phyloP scores from a whole-genome alignment of 306 rosid genomes.

The Lotus japonicus region DNA sequence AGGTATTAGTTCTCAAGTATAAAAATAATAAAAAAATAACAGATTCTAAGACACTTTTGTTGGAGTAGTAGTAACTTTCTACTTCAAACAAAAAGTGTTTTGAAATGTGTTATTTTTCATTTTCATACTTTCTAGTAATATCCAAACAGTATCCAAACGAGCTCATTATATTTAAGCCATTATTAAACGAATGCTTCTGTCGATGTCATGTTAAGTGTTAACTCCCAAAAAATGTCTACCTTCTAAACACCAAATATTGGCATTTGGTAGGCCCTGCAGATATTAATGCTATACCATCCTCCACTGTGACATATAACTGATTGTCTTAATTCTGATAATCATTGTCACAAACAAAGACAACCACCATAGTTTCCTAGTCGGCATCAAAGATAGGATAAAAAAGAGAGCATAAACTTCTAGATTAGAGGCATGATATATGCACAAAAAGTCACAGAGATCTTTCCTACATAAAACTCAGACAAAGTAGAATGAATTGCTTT shows the following conservation, averaged over 20 bases:
- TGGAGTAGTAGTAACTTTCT: too few species aligned
- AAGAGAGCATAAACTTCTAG: not conserved
- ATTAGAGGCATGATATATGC: not conserved
- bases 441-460: not conserved
- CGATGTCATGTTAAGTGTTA: not conserved
- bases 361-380: not conserved
- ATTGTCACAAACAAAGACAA: not conserved
- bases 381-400: not conserved
- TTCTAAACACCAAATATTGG: not conserved
- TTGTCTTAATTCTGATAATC: not conserved
- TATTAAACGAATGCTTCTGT: not conserved
- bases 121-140: too few species aligned
- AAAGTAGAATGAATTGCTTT: conserved; percentile 5
- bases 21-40: too few species aligned
- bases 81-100: too few species aligned
- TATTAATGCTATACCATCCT: not conserved
- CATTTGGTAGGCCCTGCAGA: not conserved
- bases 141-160: too few species aligned
- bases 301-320: not conserved
- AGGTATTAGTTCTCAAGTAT: too few species aligned
- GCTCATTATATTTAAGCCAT: too few species aligned
- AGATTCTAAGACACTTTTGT: too few species aligned
- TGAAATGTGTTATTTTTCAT: too few species aligned
- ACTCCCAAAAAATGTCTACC: not conserved
- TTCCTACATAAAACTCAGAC: not conserved